Conservation (phyloP, 2,329 filamentous ascomycete genomes). For the Chrysosphaeria jannelii region DNA sequence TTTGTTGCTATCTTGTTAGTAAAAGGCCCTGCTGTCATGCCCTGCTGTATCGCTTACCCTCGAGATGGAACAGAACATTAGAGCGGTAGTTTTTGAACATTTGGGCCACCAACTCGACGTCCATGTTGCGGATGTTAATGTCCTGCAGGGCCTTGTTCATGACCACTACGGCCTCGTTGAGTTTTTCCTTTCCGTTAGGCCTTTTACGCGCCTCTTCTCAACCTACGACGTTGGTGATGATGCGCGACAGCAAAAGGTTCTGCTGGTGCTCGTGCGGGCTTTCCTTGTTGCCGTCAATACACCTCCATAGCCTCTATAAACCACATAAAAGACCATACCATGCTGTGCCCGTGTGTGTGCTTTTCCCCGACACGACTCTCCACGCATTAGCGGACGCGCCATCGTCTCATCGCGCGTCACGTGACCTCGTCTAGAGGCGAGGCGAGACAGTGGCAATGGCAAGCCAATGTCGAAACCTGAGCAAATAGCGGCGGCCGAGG, state of each 20-base stretch:
- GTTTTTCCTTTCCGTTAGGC: constrained; percentile 40
- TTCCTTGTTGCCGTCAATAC: constrained; percentile 22
- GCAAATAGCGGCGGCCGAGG: constrained; percentile 46
- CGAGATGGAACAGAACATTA: constrained; percentile 86
- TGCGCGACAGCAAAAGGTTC: constrained; percentile 69
- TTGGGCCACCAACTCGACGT: constrained; percentile 85
- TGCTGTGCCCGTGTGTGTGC: no score
- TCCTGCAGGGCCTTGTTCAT: constrained; percentile 86
- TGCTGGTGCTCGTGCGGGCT: constrained; percentile 92
- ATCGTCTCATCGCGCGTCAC: no score
- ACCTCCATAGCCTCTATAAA: no score
- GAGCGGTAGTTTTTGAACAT: constrained; percentile 99
- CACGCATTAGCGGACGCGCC: no score
- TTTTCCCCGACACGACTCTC: no score
- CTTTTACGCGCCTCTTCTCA: neutral
- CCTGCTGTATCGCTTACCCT: no score
- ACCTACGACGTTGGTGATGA: constrained; percentile 89
- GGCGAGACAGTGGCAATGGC: no score
- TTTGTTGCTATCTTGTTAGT: no score
- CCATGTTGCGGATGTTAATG: constrained; percentile 97
- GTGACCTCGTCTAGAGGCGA: no score
- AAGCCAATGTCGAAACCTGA: constrained; percentile 22
- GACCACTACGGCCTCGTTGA: constrained; percentile 78
- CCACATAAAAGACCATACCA: no score
- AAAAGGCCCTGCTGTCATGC: no score